These are phyloP conservation scores for Closterium sp. DNA, from an alignment of 139 green algal genomes.

Conservation along the genomic window DNA sequence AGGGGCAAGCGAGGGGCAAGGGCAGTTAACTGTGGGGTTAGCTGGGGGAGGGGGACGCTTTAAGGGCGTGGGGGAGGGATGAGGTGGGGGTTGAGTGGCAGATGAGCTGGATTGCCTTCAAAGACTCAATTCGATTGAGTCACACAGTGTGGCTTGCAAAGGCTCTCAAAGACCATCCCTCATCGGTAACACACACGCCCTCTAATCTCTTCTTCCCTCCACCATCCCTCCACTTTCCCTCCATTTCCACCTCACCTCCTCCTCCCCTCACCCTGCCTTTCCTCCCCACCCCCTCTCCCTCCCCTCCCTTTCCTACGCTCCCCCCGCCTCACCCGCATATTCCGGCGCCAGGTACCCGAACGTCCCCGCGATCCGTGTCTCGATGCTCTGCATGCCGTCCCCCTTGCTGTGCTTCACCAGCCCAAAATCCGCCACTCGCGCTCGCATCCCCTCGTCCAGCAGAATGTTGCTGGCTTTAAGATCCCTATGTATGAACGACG, in stretches of 20 bases:
- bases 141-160: no score
- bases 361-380: conserved; percentile 54
- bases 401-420: conserved; percentile 46
- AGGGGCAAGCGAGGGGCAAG: no score
- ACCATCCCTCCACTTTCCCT: no score
- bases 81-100: no score
- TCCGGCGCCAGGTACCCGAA: conserved; percentile 66
- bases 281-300: neutral
- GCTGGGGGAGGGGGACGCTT: no score
- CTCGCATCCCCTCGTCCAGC: conserved; percentile 54
- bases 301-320: neutral
- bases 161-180: no score
- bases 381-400: neutral
- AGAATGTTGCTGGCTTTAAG: conserved; percentile 60
- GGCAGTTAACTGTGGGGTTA: no score
- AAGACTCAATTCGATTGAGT: no score
- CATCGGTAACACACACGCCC: no score
- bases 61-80: no score
- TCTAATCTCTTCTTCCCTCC: no score
- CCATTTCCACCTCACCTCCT: neutral
- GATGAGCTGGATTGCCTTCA: no score
- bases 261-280: neutral
- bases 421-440: conserved; percentile 61
- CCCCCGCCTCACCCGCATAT: conserved; percentile 43
- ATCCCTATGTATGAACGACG: conserved; percentile 41